These are phyloP conservation scores for Tremellales sp. DNA, from an alignment of 1,284 basidiomycete species.

Conservation along the genomic window DNA sequence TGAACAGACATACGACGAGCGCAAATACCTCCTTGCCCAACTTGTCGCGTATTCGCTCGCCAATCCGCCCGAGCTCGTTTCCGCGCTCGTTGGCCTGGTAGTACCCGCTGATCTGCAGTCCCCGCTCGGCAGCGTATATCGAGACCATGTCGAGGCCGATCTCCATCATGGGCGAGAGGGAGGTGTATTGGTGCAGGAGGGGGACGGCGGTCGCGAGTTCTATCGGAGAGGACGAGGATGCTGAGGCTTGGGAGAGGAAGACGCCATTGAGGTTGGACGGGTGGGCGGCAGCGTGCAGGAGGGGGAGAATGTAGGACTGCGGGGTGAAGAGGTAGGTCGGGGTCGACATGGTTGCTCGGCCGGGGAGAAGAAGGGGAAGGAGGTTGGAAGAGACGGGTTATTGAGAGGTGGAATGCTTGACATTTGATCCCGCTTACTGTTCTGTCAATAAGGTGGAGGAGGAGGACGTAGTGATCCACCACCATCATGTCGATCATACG, in stretches of 20 bases:
- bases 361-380: neutral
- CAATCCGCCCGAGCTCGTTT: constrained; percentile 15
- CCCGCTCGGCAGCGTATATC: constrained; percentile 16
- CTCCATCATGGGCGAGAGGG: constrained; percentile 43
- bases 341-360: neutral
- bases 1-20: constrained; percentile 32
- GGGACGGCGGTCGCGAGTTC: constrained; percentile 42
- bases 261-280: constrained; percentile 47
- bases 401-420: too few species aligned
- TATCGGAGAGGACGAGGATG: neutral
- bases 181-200: constrained; percentile 46
- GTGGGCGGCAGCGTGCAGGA: constrained; percentile 42
- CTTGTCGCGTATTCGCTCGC: constrained; percentile 22
- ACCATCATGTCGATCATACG: constrained; percentile 50
- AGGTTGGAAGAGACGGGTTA: too few species aligned
- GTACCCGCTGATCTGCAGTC: constrained; percentile 33
- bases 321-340: constrained; percentile 18
- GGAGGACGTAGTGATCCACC: too few species aligned
- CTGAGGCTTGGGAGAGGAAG: constrained; percentile 34
- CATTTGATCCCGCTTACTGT: too few species aligned
- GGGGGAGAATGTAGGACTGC: constrained; percentile 29
- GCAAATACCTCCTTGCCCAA: constrained; percentile 20
- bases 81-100: constrained; percentile 41
- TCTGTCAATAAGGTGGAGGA: too few species aligned
- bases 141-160: constrained; percentile 40